Evolutionary conservation across 176 grass and related monocot species (phyloP).

Genomic region (Poa annua): DNA sequence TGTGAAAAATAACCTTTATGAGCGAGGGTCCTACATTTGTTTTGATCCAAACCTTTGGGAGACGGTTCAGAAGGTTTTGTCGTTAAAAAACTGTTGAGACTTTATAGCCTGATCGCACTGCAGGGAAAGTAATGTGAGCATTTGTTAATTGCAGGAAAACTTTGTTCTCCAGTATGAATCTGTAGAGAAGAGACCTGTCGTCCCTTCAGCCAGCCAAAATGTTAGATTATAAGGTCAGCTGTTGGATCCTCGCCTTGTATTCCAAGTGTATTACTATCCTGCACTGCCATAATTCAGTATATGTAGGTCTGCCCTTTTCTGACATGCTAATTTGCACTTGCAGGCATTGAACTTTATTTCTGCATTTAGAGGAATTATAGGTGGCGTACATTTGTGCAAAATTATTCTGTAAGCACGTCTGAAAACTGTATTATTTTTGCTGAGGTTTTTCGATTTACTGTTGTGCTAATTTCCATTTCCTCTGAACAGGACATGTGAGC

Average conservation of each 20-base stretch:
- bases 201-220: conserved; percentile 57
- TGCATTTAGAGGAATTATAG: conserved; percentile 13
- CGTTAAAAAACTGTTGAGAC: neutral
- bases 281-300: conserved; percentile 9
- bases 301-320: conserved; percentile 15
- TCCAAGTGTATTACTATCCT: neutral
- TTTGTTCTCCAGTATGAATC: conserved; percentile 75
- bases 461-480: neutral
- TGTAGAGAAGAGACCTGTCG: conserved; percentile 71
- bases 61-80: conserved; percentile 70
- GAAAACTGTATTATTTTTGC: neutral
- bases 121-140: conserved; percentile 1
- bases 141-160: conserved; percentile 59
- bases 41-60: conserved; percentile 82
- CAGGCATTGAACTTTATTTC: conserved; percentile 23
- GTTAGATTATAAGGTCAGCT: conserved; percentile 63
- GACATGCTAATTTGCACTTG: conserved; percentile 15
- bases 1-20: conserved; percentile 68
- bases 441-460: neutral
- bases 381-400: conserved; percentile 25
- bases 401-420: conserved; percentile 42
- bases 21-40: conserved; percentile 80
- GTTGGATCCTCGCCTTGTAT: neutral
- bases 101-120: conserved; percentile 28
- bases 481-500: conserved; percentile 23